Conservation (phyloP, 2,329 filamentous ascomycete species). For the Claviceps monticola region DNA sequence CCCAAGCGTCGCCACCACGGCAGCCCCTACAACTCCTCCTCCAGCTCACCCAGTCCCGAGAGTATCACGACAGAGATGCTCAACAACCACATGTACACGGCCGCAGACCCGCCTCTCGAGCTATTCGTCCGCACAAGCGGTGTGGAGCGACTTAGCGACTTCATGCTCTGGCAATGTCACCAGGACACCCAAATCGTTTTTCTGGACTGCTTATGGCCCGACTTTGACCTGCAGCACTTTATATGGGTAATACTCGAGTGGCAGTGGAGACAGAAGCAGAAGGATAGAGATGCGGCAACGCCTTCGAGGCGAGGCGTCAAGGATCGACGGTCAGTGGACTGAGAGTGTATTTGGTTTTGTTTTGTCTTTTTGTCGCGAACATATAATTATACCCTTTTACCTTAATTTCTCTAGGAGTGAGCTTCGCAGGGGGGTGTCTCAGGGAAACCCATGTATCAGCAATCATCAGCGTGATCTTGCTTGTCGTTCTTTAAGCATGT, state of each 20-base stretch:
- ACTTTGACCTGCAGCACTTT: conserved; percentile 90
- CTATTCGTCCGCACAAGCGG: conserved; percentile 86
- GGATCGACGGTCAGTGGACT: conserved; percentile 1
- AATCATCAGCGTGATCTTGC: no score
- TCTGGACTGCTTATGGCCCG: conserved; percentile 83
- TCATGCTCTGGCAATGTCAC: conserved; percentile 98
- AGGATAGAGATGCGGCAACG: conserved; percentile 32
- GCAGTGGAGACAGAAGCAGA: conserved; percentile 53
- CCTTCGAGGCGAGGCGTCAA: neutral
- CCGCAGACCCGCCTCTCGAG: conserved; percentile 73
- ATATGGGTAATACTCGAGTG: conserved; percentile 86
- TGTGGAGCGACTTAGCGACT: conserved; percentile 85
- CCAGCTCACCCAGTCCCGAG: conserved; percentile 57
- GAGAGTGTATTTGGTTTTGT: neutral
- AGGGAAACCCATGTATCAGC: no score
- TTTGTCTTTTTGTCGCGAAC: neutral
- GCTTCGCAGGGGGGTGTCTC: no score
- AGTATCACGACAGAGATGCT: conserved; percentile 73
- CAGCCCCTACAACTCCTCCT: conserved; percentile 19
- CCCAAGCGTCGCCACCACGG: conserved; percentile 26
- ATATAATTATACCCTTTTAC: no score
- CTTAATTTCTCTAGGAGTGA: no score
- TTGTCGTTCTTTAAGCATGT: no score
- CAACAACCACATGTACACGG: conserved; percentile 77
- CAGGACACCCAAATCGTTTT: conserved; percentile 88